A percentile compares a stretch with the other conserved stretches of the same genome.
Evolutionary conservation across 176 grass and related monocot species (phyloP).

Genomic region (Zea luxurians): DNA sequence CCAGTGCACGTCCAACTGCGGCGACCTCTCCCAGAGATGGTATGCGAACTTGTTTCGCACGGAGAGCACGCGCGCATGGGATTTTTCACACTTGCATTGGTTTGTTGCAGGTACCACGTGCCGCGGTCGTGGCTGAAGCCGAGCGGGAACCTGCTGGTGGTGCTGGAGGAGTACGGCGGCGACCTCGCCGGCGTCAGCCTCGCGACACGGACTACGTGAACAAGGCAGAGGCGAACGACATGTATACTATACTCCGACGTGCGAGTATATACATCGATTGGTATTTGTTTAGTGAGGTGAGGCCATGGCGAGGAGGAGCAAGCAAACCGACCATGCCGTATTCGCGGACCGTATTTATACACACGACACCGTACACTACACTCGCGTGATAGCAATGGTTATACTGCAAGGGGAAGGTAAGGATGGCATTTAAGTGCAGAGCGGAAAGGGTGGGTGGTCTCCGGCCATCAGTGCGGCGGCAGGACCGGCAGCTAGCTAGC

Average conservation of each 20-base stretch:
- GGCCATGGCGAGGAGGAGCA: no score
- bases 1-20: slow-evolving; percentile 73
- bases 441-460: background rate
- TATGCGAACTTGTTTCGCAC: slow-evolving; percentile 9
- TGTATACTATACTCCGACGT: background rate
- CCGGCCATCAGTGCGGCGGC: slow-evolving; percentile 41
- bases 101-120: slow-evolving; percentile 49
- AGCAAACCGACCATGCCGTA: background rate
- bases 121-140: slow-evolving; percentile 80
- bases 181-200: slow-evolving; percentile 69
- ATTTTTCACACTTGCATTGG: no score
- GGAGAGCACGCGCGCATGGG: no score
- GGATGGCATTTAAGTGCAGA: slow-evolving; percentile 36
- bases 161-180: slow-evolving; percentile 83
- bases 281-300: no score
- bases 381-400: background rate
- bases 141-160: slow-evolving; percentile 71
- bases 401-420: background rate
- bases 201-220: slow-evolving; percentile 58
- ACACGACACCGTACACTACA: slow-evolving; percentile 4
- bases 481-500: slow-evolving; percentile 6
- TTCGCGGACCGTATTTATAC: slow-evolving; percentile 28
- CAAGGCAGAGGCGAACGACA: background rate
- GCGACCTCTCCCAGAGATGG: slow-evolving; percentile 66
- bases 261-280: background rate